Evolutionary conservation across 495 filamentous ascomycete species (phyloP).

Genomic region (Lasiosphaeria miniovina): DNA sequence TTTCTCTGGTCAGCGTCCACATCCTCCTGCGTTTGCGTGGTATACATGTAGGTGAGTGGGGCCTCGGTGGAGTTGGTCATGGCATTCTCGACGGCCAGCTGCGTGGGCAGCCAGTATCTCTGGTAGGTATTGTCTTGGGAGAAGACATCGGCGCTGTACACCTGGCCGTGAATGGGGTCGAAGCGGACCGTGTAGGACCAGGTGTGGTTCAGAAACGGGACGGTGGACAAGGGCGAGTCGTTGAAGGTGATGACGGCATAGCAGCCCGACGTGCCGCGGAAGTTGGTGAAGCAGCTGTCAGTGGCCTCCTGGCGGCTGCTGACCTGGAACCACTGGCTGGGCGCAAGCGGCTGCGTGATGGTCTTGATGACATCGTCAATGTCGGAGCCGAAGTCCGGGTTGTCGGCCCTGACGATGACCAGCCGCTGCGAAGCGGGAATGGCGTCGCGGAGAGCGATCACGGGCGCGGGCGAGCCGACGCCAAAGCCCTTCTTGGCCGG

Average conservation of each 20-base stretch:
- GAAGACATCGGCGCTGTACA: conserved; percentile 2
- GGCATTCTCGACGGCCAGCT: conserved; percentile 24
- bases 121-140: conserved; percentile 8
- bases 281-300: conserved; percentile 11
- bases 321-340: conserved; percentile 6
- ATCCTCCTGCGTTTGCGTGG: background rate
- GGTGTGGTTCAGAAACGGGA: conserved; percentile 12
- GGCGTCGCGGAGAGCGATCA: conserved; percentile 13
- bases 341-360: conserved; percentile 8
- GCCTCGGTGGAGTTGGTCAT: conserved; percentile 17
- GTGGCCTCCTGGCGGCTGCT: background rate
- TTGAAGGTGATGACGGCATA: conserved; percentile 20
- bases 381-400: conserved; percentile 10
- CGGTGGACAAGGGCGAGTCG: conserved; percentile 14
- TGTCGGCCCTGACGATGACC: conserved; percentile 14
- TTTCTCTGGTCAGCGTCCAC: background rate
- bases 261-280: conserved; percentile 16
- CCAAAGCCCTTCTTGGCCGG: conserved; percentile 20
- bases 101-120: conserved; percentile 13
- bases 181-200: conserved; percentile 22
- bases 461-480: conserved; percentile 7
- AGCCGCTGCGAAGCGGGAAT: conserved; percentile 16
- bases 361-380: conserved; percentile 17
- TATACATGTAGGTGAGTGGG: conserved; percentile 9
- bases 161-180: conserved; percentile 8